Evolutionary conservation across 2,329 filamentous ascomycete species (phyloP).

Genomic region (Penicillium sp.): DNA sequence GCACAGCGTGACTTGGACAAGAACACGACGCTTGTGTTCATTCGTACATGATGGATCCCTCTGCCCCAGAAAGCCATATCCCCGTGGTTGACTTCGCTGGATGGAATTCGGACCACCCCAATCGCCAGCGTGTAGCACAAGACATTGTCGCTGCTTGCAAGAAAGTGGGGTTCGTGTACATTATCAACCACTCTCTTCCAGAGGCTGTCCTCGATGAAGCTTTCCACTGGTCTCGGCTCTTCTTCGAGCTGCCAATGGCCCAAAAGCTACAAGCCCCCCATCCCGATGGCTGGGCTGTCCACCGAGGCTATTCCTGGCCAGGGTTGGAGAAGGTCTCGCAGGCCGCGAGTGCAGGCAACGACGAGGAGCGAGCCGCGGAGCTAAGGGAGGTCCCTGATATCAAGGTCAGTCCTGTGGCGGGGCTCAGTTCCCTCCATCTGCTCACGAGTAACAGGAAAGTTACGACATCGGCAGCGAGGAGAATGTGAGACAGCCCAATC

Average conservation of each 20-base stretch:
- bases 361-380: constrained; percentile 46
- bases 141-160: constrained; percentile 47
- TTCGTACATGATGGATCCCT: background rate
- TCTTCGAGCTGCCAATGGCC: constrained; percentile 49
- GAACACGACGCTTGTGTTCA: background rate
- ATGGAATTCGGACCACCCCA: constrained; percentile 35
- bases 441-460: constrained; percentile 45
- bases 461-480: constrained; percentile 56
- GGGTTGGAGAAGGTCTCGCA: constrained; percentile 58
- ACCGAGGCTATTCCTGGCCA: constrained; percentile 60
- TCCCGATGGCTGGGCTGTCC: constrained; percentile 51
- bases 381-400: constrained; percentile 53
- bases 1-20: background rate
- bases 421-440: constrained; percentile 3
- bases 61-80: constrained; percentile 26
- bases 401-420: constrained; percentile 45
- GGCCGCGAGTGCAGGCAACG: constrained; percentile 43
- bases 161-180: constrained; percentile 52
- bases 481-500: constrained; percentile 50
- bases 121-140: constrained; percentile 38
- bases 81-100: constrained; percentile 45
- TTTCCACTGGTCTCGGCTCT: constrained; percentile 47
- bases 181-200: constrained; percentile 51
- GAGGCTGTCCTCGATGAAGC: constrained; percentile 44
- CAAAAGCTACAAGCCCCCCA: constrained; percentile 55